Evolutionary conservation across 2,329 filamentous ascomycete species (phyloP).

Genomic region (Scytalidium sp.): DNA sequence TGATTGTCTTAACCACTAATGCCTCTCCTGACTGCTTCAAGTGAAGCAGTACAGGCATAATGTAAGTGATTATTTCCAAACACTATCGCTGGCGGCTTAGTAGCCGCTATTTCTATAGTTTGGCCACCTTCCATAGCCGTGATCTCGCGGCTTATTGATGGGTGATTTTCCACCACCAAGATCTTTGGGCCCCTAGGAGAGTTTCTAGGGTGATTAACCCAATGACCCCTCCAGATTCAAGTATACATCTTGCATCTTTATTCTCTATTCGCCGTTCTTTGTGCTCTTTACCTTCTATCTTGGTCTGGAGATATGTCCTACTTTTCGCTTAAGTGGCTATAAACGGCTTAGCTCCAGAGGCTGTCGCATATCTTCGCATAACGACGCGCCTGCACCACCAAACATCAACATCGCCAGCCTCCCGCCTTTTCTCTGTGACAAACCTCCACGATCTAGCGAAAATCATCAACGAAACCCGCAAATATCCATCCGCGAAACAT

Average conservation of each 20-base stretch:
- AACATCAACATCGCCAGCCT: constrained; percentile 1
- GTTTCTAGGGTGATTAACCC: not conserved
- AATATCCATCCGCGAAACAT: constrained; percentile 3
- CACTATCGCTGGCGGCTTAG: not conserved
- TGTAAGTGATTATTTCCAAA: not conserved
- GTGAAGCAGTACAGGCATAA: not conserved
- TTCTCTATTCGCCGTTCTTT: not conserved
- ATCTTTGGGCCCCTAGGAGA: not conserved
- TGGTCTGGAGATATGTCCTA: not conserved
- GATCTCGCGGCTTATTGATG: not conserved
- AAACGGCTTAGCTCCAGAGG: not conserved
- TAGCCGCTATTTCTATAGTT: not conserved
- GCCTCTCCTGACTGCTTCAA: not conserved
- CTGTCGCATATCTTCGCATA: not conserved
- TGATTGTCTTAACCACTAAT: not conserved
- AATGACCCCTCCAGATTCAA: not conserved
- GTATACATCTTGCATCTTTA: not conserved
- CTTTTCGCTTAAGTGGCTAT: not conserved
- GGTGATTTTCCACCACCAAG: not conserved
- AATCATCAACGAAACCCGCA: constrained; percentile 5
- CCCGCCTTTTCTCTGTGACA: not conserved
- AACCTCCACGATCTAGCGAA: constrained; percentile 2
- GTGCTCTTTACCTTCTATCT: not conserved
- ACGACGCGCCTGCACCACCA: not conserved
- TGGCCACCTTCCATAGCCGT: not conserved